Conservation (phyloP, 306 rosid species). For the Sesbania bispinosa region DNA sequence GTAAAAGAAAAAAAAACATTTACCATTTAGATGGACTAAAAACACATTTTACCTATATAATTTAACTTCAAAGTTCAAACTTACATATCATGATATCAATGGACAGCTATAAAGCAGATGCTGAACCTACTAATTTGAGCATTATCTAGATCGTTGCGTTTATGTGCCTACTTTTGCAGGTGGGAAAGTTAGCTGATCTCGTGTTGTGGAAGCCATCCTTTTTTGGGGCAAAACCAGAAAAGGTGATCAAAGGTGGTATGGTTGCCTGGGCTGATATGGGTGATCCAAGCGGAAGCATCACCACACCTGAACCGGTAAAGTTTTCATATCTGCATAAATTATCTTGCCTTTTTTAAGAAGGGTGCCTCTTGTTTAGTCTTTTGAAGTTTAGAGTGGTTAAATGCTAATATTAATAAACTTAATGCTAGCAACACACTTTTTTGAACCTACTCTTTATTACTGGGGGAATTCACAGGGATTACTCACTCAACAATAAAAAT, state of each 20-base stretch:
- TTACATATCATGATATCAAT: no score
- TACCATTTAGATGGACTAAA: no score
- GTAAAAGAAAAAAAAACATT: no score
- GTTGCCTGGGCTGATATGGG: constrained; percentile 92
- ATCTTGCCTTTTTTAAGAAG: neutral
- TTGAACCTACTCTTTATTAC: no score
- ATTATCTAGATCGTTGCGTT: neutral
- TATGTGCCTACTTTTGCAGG: constrained; percentile 34
- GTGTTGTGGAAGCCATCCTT: constrained; percentile 78
- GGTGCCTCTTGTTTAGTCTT: neutral
- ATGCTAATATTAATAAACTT: no score
- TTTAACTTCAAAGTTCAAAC: neutral
- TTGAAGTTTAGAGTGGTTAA: neutral
- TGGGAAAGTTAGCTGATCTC: constrained; percentile 71
- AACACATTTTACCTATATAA: no score
- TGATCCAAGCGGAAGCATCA: constrained; percentile 85
- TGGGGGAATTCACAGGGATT: no score
- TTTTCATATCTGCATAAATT: neutral
- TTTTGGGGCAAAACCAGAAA: constrained; percentile 88
- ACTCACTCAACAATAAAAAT: no score
- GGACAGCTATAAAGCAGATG: neutral
- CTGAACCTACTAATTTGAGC: neutral
- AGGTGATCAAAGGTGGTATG: constrained; percentile 67
- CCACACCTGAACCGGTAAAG: constrained; percentile 86
- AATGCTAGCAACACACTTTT: no score